Evolutionary conservation across 345 rosid species (phyloP).

Genomic region (Noccaea bulbosa): DNA sequence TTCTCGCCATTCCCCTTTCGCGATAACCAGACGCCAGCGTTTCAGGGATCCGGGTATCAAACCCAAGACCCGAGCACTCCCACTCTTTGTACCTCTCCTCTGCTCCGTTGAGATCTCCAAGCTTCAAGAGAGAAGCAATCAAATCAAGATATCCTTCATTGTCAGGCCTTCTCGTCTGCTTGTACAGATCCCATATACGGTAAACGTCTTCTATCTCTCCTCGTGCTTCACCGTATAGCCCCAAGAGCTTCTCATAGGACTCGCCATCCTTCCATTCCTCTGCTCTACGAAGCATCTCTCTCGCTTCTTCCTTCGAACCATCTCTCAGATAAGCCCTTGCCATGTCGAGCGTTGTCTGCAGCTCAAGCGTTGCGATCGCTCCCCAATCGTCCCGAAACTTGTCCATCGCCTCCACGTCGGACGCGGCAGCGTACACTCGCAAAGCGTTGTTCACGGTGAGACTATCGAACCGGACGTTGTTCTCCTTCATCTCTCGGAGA

Average conservation of each 20-base stretch:
- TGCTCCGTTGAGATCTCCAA: constrained; percentile 12
- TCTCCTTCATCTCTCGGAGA: constrained; percentile 8
- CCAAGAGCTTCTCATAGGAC: constrained; percentile 1
- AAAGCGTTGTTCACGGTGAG: constrained; percentile 24
- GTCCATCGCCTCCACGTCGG: background rate
- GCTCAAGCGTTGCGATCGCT: too few relatives aligned
- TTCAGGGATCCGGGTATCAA: too few relatives aligned
- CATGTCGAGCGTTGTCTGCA: constrained; percentile 2
- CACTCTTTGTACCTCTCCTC: constrained; percentile 19
- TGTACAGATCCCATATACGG: constrained; percentile 22
- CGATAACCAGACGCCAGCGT: background rate
- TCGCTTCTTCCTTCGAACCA: background rate
- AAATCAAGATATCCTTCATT: constrained; percentile 10
- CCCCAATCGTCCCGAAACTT: background rate
- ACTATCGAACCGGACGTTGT: too few relatives aligned
- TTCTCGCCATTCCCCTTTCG: constrained; percentile 4
- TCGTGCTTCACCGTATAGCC: constrained; percentile 25
- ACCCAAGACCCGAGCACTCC: constrained; percentile 16
- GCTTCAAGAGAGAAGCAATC: constrained; percentile 23
- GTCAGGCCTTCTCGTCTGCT: background rate
- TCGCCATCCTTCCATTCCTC: background rate
- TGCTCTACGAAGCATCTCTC: constrained; percentile 9
- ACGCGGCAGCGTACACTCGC: background rate
- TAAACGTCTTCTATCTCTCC: constrained; percentile 20
- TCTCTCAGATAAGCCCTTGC: constrained; percentile 17